Base-by-base conservation (phyloP, 2,329 filamentous ascomycete species). In the Thyridium curvatum region DNA sequence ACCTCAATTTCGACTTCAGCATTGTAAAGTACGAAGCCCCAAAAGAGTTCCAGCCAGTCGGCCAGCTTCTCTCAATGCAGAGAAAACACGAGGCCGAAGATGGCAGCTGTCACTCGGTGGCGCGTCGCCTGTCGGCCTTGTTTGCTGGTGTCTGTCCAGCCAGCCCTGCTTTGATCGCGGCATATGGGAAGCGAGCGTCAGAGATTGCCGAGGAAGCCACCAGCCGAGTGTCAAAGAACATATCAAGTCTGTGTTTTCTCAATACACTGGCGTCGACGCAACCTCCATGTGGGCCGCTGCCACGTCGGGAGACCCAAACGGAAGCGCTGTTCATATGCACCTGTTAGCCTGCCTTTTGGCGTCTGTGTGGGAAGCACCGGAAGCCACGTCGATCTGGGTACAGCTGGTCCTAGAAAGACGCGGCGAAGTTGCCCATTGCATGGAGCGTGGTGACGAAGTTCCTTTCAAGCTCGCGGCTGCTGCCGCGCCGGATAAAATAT, bases 1-100 rank as follows among this genome's bases (percentile, higher is more conserved):
- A 36, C 15, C 15, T 66, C 41, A 68, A 70, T 39, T 58, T 68
- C 40, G 64, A 70, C 38, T 69, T 70, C 41, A 52, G 60, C 0
- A 41, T 70, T 1, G 39, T 63, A 30, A 68, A 66, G 41, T 37
- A 55, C 3, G 59, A 68, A 38, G 60, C 65, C 1, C 65, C 66
- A 0, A 37, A 36, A 10, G 65, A 68, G 40, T 67, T 54, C 30
- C 44, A 49, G 14, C 47, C 32, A 0, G 18, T 70, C 0, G 62
- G 60, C 0, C 31, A 38, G 0, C 30, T 41, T 1, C 41, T 71
- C 0, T 60, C 64, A 0, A 14, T 15, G 1, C 44, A 35, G 4
- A 45, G 65, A 5, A 50, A 52, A 16, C 14, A 53, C 1, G 48
- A 59, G 3, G 66, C 66, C 0, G 68, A 71, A 43, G 35, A 48